Evolutionary conservation across 768 basidiomycete species (phyloP), one percentile per base, ranked within the genome.

Genomic region (Hypholoma fasciculare): DNA sequence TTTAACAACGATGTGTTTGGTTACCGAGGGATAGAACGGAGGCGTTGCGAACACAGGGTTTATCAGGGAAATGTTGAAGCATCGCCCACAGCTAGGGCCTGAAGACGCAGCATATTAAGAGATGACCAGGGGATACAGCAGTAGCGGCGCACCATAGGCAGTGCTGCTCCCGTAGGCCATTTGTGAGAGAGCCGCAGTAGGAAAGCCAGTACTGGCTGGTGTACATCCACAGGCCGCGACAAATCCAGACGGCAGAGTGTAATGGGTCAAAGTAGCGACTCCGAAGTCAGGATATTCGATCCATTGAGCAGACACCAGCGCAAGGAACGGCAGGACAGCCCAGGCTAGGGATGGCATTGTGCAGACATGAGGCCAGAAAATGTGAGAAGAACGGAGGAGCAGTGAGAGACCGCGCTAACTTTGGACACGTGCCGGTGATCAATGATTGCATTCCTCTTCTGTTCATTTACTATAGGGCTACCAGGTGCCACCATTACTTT

Each of bases 151-250:
- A 81, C 86, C 86, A 64, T 85, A 92, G 12, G 80, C 79, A n/a
- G 75, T 78, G 56, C 83, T 86, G 67, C 87, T 90, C 0, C 92
- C 90, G 62, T 81, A 94, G 1, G 92, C 92, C 79, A 88, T 85
- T 65, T 92, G 87, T 57, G 78, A 90, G 58, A 94, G 71, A 8
- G 92, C 92, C 9, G 87, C 92, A 1, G 91, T 94, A 6, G 92
- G 91, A 63, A 87, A 91, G 63, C 84, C 74, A 37, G 85, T 86
- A 60, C 85, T 87, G 47, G 77, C 75, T 8, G 81, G 79, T 1
- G 84, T 85, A 69, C 92, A 94, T 56, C 92, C 92, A 65, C 92
- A 93, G 1, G 88, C 77, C 23, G 90, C 89, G 59, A 92, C 76
- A 57, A 78, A 86, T 60, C 80, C 78, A 17, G 65, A 70, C 46